A percentile compares a stretch with the other conserved stretches of the same genome.
Evolutionary conservation across 140 eudicot species (phyloP).

Genomic region (Oenanthe javanica): DNA sequence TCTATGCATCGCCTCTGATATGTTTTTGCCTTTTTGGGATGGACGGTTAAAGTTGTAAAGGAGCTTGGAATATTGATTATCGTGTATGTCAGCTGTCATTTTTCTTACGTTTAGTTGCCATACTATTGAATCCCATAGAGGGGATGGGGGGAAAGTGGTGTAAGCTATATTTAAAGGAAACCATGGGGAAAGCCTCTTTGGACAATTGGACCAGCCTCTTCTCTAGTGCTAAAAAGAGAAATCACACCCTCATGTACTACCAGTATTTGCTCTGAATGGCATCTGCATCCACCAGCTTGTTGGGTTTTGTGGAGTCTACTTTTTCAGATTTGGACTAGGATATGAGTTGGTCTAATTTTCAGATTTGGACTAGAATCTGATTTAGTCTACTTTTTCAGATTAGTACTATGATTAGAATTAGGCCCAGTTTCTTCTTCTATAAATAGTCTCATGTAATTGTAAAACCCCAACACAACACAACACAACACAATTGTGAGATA

Average conservation of each 20-base stretch:
- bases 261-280: conserved; percentile 38
- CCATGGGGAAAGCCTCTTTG: conserved; percentile 46
- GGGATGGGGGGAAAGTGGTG: background rate
- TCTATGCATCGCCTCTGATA: conserved; percentile 42
- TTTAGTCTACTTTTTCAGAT: no score
- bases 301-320: no score
- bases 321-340: conserved; percentile 27
- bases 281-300: conserved; percentile 8
- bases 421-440: no score
- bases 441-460: no score
- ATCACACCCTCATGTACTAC: conserved; percentile 22
- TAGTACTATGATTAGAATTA: no score
- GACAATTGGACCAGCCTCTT: conserved; percentile 52
- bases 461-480: no score
- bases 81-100: background rate
- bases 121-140: conserved; percentile 26
- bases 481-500: no score
- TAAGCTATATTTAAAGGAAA: background rate
- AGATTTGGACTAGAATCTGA: no score
- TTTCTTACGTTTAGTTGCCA: conserved; percentile 32
- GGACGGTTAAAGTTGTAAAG: conserved; percentile 50
- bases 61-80: background rate
- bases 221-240: conserved; percentile 20
- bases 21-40: conserved; percentile 29
- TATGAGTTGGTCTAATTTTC: no score